Evolutionary conservation across 768 basidiomycete genomes (phyloP).

Genomic region (Sporobolomyces roseus): DNA sequence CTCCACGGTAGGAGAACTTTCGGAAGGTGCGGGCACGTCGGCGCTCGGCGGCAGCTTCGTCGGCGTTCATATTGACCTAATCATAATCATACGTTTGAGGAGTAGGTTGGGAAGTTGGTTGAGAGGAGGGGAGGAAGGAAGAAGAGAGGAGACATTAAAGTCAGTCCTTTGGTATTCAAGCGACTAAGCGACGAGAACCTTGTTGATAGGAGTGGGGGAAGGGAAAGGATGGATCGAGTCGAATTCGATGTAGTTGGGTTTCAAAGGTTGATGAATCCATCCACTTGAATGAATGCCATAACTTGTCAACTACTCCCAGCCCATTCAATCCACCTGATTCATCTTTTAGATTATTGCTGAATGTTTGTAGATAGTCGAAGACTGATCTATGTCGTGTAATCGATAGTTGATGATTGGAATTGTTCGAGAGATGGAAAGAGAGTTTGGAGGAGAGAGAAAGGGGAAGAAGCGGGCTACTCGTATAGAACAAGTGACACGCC

Average conservation of each 20-base stretch:
- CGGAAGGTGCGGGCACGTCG: slow-evolving; percentile 88
- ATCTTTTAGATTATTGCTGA: too few relatives aligned
- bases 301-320: too few relatives aligned
- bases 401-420: too few relatives aligned
- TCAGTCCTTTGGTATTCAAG: slow-evolving; percentile 20
- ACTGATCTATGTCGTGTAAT: too few relatives aligned
- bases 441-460: too few relatives aligned
- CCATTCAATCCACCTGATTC: too few relatives aligned
- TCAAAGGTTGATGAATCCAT: too few relatives aligned
- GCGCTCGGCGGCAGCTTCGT: slow-evolving; percentile 92
- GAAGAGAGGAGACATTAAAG: slow-evolving; percentile 3
- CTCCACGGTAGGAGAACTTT: slow-evolving; percentile 96
- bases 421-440: too few relatives aligned
- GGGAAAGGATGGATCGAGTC: neutral
- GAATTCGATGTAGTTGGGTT: neutral
- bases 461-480: too few relatives aligned
- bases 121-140: neutral
- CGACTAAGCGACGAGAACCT: slow-evolving; percentile 24
- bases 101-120: neutral
- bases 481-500: too few relatives aligned
- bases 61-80: slow-evolving; percentile 75
- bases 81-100: neutral
- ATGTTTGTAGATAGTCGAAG: too few relatives aligned
- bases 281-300: too few relatives aligned
- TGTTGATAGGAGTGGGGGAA: neutral